Percentiles rank a stretch among this genome's conserved stretches.
These are phyloP conservation scores for Eryngium alpinum DNA, from an alignment of 140 eudicot species.

Conservation along the genomic window DNA sequence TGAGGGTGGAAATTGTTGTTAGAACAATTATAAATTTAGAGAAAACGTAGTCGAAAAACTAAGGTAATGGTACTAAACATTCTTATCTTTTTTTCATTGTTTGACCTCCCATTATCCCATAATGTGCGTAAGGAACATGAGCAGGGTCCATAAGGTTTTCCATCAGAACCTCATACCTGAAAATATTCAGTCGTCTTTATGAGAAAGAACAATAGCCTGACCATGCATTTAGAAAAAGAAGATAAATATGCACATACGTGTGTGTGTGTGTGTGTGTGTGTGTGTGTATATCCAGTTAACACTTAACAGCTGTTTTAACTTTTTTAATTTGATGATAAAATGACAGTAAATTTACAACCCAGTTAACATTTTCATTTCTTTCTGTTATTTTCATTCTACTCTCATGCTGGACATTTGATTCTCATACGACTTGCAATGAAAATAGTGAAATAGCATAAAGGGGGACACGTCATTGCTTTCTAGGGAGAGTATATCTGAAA, in stretches of 20 bases:
- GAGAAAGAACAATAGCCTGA: not conserved
- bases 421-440: not conserved
- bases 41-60: not conserved
- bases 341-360: too few species aligned
- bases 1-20: slow-evolving; percentile 39
- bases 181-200: not conserved
- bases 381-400: not conserved
- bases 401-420: not conserved
- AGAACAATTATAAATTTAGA: not conserved
- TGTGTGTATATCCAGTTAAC: not conserved
- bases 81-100: slow-evolving; percentile 58
- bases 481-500: not conserved
- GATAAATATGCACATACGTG: not conserved
- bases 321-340: not conserved
- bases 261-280: too few species aligned
- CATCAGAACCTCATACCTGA: slow-evolving; percentile 68
- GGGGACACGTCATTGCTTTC: not conserved
- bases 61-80: slow-evolving; percentile 8
- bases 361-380: not conserved
- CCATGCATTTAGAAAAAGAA: not conserved
- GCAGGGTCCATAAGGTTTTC: slow-evolving; percentile 95
- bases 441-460: not conserved
- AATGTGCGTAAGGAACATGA: slow-evolving; percentile 86
- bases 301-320: not conserved
- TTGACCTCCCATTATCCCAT: slow-evolving; percentile 52